Evolutionary conservation across 139 green algal species (phyloP).

Genomic region (Ettlia oleoabundans): DNA sequence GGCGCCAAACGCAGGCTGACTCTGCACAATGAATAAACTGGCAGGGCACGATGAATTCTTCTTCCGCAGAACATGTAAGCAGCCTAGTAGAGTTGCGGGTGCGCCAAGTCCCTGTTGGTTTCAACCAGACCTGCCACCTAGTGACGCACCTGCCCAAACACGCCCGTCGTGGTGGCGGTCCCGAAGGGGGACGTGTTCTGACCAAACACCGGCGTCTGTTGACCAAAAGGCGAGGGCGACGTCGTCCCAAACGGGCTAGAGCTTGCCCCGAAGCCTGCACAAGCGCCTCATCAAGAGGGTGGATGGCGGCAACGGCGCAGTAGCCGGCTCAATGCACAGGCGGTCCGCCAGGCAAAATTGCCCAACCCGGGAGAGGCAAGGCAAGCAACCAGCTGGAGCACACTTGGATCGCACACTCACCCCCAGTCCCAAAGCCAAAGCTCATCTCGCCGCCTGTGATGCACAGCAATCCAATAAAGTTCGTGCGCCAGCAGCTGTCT

Average conservation of each 20-base stretch:
- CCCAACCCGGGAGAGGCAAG: background rate
- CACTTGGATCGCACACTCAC: slow-evolving; percentile 3
- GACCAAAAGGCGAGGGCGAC: slow-evolving; percentile 43
- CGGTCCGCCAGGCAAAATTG: no score
- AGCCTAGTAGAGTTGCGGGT: no score
- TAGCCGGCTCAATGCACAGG: no score
- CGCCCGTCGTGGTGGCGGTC: slow-evolving; percentile 30
- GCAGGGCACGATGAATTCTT: background rate
- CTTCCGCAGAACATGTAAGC: background rate
- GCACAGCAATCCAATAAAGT: no score
- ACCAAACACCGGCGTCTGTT: slow-evolving; percentile 20
- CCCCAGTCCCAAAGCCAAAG: slow-evolving; percentile 8
- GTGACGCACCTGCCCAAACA: slow-evolving; percentile 46
- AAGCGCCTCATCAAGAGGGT: no score
- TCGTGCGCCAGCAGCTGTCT: no score
- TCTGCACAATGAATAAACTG: slow-evolving; percentile 10
- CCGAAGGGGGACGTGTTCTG: slow-evolving; percentile 49
- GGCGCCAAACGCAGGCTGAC: slow-evolving; percentile 45
- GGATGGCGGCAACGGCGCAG: no score
- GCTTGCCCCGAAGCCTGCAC: slow-evolving; percentile 38
- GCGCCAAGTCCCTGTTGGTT: no score
- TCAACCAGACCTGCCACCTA: background rate
- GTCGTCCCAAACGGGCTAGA: slow-evolving; percentile 36
- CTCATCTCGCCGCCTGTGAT: background rate
- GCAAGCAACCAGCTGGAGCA: background rate